Evolutionary conservation across 192 early-diverging fungal genomes (phyloP).

Genomic region (Dissophora globulifera): DNA sequence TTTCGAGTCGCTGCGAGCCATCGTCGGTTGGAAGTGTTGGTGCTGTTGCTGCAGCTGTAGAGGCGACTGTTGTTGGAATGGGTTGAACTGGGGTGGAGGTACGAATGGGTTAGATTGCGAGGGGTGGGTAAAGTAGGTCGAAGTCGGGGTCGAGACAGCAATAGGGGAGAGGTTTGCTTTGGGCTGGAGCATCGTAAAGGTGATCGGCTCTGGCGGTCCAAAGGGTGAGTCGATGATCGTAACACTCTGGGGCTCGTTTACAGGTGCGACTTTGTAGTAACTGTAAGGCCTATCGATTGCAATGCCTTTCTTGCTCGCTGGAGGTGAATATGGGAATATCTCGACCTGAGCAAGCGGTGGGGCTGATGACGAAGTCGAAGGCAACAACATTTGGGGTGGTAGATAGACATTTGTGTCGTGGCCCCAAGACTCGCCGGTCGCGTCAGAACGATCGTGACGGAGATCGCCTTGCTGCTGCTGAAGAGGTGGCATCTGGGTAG

Average conservation of each 20-base stretch:
- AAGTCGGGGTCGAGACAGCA: neutral
- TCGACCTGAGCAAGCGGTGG: neutral
- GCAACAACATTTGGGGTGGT: too few relatives aligned
- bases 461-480: too few relatives aligned
- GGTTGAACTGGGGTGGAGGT: slow-evolving; percentile 25
- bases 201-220: slow-evolving; percentile 13
- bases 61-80: neutral
- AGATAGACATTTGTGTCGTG: too few relatives aligned
- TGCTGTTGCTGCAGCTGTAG: slow-evolving; percentile 13
- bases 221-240: slow-evolving; percentile 41
- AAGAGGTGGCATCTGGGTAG: too few relatives aligned
- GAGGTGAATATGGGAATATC: slow-evolving; percentile 12
- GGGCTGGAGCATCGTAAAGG: too few relatives aligned
- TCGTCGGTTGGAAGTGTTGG: too few relatives aligned
- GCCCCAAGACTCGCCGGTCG: too few relatives aligned
- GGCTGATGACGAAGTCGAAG: too few relatives aligned
- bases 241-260: slow-evolving; percentile 28
- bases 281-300: slow-evolving; percentile 43
- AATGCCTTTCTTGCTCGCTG: slow-evolving; percentile 25
- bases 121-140: slow-evolving; percentile 27
- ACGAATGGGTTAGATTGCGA: slow-evolving; percentile 33
- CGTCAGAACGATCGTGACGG: too few relatives aligned
- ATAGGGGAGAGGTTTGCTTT: neutral
- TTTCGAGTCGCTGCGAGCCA: neutral
- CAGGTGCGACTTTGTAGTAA: slow-evolving; percentile 37